phyloP scores from a whole-genome alignment of 805 yeast species.

The Ogataea polymorpha region DNA sequence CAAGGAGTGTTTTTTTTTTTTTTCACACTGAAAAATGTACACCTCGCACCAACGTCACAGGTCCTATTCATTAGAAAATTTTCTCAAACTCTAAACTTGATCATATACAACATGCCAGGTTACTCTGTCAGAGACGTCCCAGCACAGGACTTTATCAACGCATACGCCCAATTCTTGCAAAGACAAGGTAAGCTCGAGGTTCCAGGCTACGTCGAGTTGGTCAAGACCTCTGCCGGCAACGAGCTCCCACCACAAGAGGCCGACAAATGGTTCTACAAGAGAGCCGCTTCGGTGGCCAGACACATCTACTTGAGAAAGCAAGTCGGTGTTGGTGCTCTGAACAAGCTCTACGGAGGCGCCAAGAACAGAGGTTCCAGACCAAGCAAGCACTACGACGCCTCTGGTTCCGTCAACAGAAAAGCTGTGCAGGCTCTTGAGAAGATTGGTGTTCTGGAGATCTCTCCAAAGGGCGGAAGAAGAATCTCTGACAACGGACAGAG shows the following conservation, averaged over 20 bases:
- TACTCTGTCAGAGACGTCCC: conserved; percentile 99
- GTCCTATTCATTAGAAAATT: conserved; percentile 9
- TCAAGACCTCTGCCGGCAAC: conserved; percentile 98
- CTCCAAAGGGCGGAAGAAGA: conserved; percentile 99
- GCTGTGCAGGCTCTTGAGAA: conserved; percentile 97
- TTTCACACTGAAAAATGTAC: conserved; percentile 4
- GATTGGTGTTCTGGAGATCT: conserved; percentile 93
- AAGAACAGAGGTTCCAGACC: conserved; percentile 99
- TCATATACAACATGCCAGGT: conserved; percentile 78
- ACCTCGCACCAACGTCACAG: conserved; percentile 10
- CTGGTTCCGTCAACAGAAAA: conserved; percentile 99
- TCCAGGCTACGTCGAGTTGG: conserved; percentile 99
- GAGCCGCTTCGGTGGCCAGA: conserved; percentile 99
- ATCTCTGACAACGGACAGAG: conserved; percentile 99
- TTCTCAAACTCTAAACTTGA: conserved; percentile 12
- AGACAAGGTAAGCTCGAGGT: conserved; percentile 99
- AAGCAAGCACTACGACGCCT: conserved; percentile 97
- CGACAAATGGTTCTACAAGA: conserved; percentile 99
- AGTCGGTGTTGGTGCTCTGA: conserved; percentile 98
- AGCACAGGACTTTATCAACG: conserved; percentile 99
- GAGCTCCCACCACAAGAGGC: conserved; percentile 99
- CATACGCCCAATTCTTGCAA: conserved; percentile 99
- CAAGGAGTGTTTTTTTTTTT: too few species aligned
- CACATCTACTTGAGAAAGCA: conserved; percentile 99
- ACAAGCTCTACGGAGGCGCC: conserved; percentile 99